Conservation (phyloP, 2,329 filamentous ascomycete species). For the Cladobotryum protrusum region DNA sequence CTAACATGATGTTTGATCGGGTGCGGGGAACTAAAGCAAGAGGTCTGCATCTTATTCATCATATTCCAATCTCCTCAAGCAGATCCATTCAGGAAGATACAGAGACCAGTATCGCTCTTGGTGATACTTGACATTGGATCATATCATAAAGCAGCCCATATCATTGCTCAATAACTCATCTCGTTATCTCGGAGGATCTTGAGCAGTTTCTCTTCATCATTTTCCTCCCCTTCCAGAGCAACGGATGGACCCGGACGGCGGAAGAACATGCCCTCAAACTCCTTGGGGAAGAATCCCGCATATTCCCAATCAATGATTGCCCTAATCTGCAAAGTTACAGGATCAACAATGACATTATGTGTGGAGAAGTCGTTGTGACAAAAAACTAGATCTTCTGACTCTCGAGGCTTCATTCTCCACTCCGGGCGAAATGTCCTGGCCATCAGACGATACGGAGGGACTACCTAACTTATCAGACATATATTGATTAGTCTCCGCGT, state of each 20-base stretch:
- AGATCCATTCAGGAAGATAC: no score
- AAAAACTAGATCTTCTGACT: slow-evolving; percentile 16
- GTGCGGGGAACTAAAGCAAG: no score
- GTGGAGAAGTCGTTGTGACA: slow-evolving; percentile 13
- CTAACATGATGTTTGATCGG: no score
- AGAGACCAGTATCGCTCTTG: no score
- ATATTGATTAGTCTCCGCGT: neutral
- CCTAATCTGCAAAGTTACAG: slow-evolving; percentile 22
- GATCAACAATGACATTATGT: slow-evolving; percentile 15
- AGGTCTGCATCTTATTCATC: no score
- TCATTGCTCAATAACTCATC: no score
- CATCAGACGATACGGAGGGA: slow-evolving; percentile 15
- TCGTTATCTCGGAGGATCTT: neutral
- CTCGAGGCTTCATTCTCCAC: slow-evolving; percentile 14
- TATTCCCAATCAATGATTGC: slow-evolving; percentile 35
- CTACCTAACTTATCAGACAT: slow-evolving; percentile 5
- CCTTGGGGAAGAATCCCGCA: slow-evolving; percentile 26
- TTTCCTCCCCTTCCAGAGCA: slow-evolving; percentile 20
- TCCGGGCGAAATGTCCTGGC: neutral
- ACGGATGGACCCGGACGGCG: slow-evolving; percentile 18
- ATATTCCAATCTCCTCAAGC: no score
- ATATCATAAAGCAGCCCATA: no score
- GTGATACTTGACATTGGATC: no score
- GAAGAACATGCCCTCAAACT: slow-evolving; percentile 23
- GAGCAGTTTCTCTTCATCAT: slow-evolving; percentile 13